Conservation (phyloP, 2,329 filamentous ascomycete species). For the Chalaropsis ovoidea region DNA sequence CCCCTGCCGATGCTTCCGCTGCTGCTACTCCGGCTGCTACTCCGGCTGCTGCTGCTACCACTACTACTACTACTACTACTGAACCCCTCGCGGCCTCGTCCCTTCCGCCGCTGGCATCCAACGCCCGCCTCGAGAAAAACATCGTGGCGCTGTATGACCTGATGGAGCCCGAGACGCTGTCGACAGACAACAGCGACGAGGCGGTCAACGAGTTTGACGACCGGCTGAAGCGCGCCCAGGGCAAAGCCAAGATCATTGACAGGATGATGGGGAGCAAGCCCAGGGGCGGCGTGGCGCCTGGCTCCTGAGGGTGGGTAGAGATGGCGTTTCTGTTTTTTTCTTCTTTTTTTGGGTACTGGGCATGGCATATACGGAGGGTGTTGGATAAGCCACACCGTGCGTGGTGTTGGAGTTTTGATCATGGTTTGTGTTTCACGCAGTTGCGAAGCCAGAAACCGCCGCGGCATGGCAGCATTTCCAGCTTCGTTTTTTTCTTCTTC, state of each 20-base stretch:
- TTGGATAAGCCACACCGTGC: not conserved
- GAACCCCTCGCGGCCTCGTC: constrained; percentile 26
- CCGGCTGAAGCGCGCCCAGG: constrained; percentile 67
- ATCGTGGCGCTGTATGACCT: constrained; percentile 64
- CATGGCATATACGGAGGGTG: not conserved
- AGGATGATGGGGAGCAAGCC: constrained; percentile 45
- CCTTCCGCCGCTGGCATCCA: constrained; percentile 42
- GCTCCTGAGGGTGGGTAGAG: constrained; percentile 18
- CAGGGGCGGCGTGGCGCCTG: constrained; percentile 15
- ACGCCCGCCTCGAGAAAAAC: constrained; percentile 64
- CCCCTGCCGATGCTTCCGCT: too few species aligned
- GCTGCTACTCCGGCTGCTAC: not conserved
- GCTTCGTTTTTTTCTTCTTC: not conserved
- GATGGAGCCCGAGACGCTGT: constrained; percentile 66
- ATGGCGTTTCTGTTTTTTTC: not conserved
- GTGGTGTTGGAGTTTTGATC: constrained; percentile 5
- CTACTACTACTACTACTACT: not conserved
- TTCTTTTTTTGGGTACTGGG: constrained; percentile 13
- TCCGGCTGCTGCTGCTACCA: not conserved
- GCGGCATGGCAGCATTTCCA: not conserved
- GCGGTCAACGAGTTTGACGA: constrained; percentile 88
- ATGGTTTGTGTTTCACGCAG: not conserved
- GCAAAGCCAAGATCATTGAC: constrained; percentile 78
- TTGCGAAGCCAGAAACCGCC: not conserved
- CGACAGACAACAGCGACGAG: constrained; percentile 75